A percentile compares a stretch with the other conserved stretches of the same genome.
Conservation (phyloP, 163 green algal genomes). For the Scenedesmus sp. region DNA sequence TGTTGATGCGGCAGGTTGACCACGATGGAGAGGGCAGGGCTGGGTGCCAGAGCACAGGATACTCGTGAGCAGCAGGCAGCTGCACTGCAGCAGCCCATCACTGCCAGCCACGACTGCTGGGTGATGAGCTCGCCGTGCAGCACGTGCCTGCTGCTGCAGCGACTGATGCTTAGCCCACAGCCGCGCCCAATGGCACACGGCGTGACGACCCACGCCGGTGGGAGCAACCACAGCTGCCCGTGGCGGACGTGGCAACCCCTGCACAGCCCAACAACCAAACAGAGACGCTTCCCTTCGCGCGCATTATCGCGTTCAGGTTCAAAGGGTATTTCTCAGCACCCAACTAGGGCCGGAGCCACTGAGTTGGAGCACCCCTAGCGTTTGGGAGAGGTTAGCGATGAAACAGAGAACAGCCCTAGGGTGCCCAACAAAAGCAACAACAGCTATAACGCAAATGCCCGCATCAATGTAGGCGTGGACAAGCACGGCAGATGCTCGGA, state of each 20-base stretch:
- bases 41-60: not conserved
- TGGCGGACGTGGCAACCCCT: not conserved
- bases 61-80: not conserved
- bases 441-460: not conserved
- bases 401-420: not conserved
- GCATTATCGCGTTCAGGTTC: slow-evolving; percentile 65
- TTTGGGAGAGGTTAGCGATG: slow-evolving; percentile 15
- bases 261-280: not conserved
- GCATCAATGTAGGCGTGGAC: not conserved
- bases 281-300: slow-evolving; percentile 66
- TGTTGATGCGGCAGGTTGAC: not conserved
- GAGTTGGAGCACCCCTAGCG: slow-evolving; percentile 55
- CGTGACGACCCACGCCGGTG: not conserved
- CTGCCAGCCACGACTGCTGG: not conserved
- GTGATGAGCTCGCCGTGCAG: not conserved
- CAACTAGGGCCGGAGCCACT: slow-evolving; percentile 4
- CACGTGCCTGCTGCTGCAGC: not conserved
- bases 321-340: slow-evolving; percentile 62
- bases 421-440: not conserved
- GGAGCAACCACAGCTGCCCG: not conserved
- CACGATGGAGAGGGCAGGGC: not conserved
- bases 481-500: not conserved
- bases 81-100: not conserved
- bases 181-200: not conserved
- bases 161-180: not conserved